These are phyloP conservation scores for Penicillium mononematosum DNA, from an alignment of 495 filamentous ascomycete genomes.

Conservation along the genomic window DNA sequence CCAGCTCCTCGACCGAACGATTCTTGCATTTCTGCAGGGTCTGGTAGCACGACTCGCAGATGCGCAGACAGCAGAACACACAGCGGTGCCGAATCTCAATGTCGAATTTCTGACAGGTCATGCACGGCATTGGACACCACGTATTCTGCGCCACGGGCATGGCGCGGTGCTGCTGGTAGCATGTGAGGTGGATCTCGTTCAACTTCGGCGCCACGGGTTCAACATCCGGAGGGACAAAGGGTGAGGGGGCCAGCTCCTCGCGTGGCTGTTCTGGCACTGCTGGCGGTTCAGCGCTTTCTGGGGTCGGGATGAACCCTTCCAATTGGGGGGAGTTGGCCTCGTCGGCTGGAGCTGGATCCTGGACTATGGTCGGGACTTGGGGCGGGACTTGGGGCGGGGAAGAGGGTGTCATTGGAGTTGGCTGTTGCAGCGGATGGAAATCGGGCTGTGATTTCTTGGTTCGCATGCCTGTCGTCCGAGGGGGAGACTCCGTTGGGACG, in stretches of 20 bases:
- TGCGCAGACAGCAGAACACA: conserved; percentile 49
- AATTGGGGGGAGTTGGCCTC: conserved; percentile 27
- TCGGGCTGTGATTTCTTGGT: conserved; percentile 7
- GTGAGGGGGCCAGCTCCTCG: conserved; percentile 28
- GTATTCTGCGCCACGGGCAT: conserved; percentile 45
- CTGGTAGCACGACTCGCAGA: conserved; percentile 45
- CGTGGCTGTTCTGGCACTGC: conserved; percentile 22
- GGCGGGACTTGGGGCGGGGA: background rate
- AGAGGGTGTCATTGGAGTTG: conserved; percentile 1
- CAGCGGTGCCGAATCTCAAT: conserved; percentile 46
- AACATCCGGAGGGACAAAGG: conserved; percentile 33
- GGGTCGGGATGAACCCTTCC: conserved; percentile 43
- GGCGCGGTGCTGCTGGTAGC: conserved; percentile 46
- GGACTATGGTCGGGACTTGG: background rate
- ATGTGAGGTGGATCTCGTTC: conserved; percentile 41
- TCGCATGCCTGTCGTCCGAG: conserved; percentile 10
- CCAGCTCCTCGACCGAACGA: conserved; percentile 38
- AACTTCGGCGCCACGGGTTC: conserved; percentile 41
- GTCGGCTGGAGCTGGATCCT: conserved; percentile 6
- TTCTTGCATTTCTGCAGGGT: conserved; percentile 37
- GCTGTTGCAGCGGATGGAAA: background rate
- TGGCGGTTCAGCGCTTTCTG: conserved; percentile 29
- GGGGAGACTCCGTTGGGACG: conserved; percentile 4
- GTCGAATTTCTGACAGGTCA: conserved; percentile 49
- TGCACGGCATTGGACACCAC: conserved; percentile 50